Base-by-base conservation (phyloP, 805 yeast genomes). In the Grigorovia yakushimaensis region DNA sequence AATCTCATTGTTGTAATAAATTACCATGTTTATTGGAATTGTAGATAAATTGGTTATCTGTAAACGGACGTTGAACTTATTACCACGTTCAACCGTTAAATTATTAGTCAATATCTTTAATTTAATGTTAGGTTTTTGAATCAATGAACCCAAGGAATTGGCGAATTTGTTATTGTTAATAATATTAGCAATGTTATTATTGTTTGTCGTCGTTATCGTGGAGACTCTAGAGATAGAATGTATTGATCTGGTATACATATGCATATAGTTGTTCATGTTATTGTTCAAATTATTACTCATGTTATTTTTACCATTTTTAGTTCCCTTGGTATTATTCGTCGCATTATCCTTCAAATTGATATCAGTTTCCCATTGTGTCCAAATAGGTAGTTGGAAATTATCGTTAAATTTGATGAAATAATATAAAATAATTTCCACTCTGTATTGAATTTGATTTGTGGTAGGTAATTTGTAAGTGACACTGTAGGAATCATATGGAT, bases 291-390 rank as follows among this genome's bases (percentile, higher is more conserved):
- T n/a, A n/a, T n/a, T n/a, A n/a, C n/a, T 33, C 7, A 13, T 43
- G 9, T 42, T 43, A 18, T 47, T 39, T 40, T 40, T 42, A 36
- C 37, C 40, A 19, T n/a, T 39, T 4, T 37, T 19, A 23, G 43
- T 45, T 7, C 33, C 17, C 2, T 40, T 38, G n/a, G n/a, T 36
- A 39, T 40, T 18, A 30, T 24, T n/a, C 18, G n/a, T 30, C 18
- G 13, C 22, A 20, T 33, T 42, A 30, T 45, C 50, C 53, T 48
- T 61, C 59, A 23, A 62, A 43, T 64, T 57, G 2, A 64, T 60
- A 24, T 61, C 66, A 4, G 67, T 62, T 41, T 61, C 62, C 67
- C 66, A 61, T 18, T 54, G 43, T 13, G 66, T 64, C 5, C 49
- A 37, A 11, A 62, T 49, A 4, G 62, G 58, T 40, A 53, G 41